Percentiles rank a stretch among this genome's conserved stretches.
Evolutionary conservation across 495 filamentous ascomycete species (phyloP).

Genomic region (Penicillium canescens): DNA sequence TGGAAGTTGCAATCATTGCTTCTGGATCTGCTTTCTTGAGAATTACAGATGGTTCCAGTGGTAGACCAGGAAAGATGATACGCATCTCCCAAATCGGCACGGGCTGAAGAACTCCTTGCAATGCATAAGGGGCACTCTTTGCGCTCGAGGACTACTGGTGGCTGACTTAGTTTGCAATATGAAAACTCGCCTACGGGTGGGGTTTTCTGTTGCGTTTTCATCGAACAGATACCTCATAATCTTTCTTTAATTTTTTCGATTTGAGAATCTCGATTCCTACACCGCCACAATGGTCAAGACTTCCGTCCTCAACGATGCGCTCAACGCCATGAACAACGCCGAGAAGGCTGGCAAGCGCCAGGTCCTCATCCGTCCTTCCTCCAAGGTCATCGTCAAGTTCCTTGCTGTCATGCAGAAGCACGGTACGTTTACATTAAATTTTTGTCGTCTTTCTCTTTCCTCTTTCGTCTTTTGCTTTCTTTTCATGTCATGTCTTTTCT

Average conservation of each 20-base stretch:
- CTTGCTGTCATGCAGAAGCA: constrained; percentile 97
- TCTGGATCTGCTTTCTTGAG: background rate
- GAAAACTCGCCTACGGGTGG: constrained; percentile 6
- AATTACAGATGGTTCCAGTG: constrained; percentile 12
- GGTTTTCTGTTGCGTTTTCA: constrained; percentile 11
- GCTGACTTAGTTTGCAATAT: constrained; percentile 61
- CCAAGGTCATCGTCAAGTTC: constrained; percentile 99
- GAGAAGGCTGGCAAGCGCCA: constrained; percentile 99
- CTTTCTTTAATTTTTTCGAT: constrained; percentile 50
- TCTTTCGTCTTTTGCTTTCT: constrained; percentile 13
- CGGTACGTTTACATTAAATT: constrained; percentile 65
- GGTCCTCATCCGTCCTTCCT: constrained; percentile 92
- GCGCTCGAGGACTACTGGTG: constrained; percentile 80
- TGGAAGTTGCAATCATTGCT: constrained; percentile 48
- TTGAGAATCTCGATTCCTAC: constrained; percentile 79
- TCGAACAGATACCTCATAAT: constrained; percentile 75
- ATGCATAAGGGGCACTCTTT: constrained; percentile 83
- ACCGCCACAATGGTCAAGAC: constrained; percentile 95
- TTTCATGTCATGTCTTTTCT: constrained; percentile 2
- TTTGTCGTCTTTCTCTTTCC: background rate
- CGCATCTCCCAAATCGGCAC: constrained; percentile 70
- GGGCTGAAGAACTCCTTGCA: constrained; percentile 91
- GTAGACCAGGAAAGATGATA: constrained; percentile 53
- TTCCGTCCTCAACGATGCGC: constrained; percentile 97
- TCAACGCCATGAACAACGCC: constrained; percentile 99